Evolutionary conservation across 306 rosid genomes (phyloP).

Genomic region (Casuarina equisetifolia): DNA sequence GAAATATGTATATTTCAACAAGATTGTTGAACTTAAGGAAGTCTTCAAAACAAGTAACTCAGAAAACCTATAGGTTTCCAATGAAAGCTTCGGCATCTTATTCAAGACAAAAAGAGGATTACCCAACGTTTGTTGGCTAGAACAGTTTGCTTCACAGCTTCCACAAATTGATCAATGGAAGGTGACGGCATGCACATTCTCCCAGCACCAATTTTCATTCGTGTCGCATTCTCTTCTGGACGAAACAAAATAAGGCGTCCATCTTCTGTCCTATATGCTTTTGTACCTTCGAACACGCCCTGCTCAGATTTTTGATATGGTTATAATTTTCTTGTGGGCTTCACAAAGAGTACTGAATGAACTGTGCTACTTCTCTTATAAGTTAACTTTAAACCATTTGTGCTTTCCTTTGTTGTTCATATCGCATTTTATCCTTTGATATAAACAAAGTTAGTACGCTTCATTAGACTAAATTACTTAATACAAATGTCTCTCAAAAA

Average conservation of each 20-base stretch:
- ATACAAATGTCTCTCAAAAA: no score
- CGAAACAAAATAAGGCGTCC: conserved; percentile 77
- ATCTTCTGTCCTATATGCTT: conserved; percentile 73
- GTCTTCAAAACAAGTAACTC: background rate
- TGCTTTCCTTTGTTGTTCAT: background rate
- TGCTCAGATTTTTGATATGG: conserved; percentile 18
- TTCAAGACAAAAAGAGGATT: conserved; percentile 2
- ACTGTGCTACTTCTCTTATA: no score
- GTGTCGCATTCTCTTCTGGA: conserved; percentile 69
- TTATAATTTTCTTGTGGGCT: background rate
- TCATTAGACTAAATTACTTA: no score
- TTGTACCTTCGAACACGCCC: conserved; percentile 90
- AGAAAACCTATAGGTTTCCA: background rate
- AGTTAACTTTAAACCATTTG: background rate
- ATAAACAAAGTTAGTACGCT: no score
- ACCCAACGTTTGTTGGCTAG: conserved; percentile 91
- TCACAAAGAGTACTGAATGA: background rate
- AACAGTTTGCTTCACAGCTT: conserved; percentile 71
- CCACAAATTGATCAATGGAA: conserved; percentile 61
- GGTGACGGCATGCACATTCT: conserved; percentile 92
- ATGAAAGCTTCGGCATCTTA: background rate
- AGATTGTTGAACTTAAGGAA: background rate
- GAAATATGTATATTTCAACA: background rate
- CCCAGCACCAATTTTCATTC: conserved; percentile 72
- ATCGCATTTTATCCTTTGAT: background rate